Base-by-base conservation (phyloP, 148 eudicot genomes). In the Nyssa sinensis region DNA sequence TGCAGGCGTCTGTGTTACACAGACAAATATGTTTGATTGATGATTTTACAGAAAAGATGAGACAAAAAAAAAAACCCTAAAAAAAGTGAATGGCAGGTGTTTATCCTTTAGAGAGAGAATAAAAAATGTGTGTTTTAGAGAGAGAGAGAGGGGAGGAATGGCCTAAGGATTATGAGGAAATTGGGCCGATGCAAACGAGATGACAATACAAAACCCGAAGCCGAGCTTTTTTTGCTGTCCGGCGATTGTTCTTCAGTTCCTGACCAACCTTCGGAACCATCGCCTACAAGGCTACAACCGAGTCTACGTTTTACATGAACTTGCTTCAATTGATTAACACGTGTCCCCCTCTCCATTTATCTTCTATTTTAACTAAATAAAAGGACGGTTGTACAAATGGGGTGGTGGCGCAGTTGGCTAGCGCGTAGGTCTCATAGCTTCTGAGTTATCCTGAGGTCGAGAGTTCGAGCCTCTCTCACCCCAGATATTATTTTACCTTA, bases 331-430 rank as follows among this genome's bases (percentile, higher is more conserved):
- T 0, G 79, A 81, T 24, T 44, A 55, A 28, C 30, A 23, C 14
- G 29, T 7, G 29, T 23, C 28, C 13, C 3, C 2, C 27, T 4
- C 23, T 9, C 4, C 8, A n/a, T n/a, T n/a, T n/a, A n/a, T n/a
- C n/a, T n/a, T n/a, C n/a, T n/a, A n/a, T n/a, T n/a, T n/a, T n/a
- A n/a, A n/a, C n/a, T n/a, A n/a, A n/a, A n/a, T n/a, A n/a, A n/a
- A n/a, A n/a, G n/a, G n/a, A n/a, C n/a, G n/a, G n/a, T n/a, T n/a
- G n/a, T n/a, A n/a, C n/a, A n/a, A n/a, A n/a, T n/a, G 83, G 83
- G 86, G 86, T 83, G 83, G 83, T 83, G 86, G 83, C 86, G 83
- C 86, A 83, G 86, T 80, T 80, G 86, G 86, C 83, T 83, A 83
- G 86, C 83, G 83, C 83, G 86, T 83, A 83, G 86, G 86, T 83